Evolutionary conservation across 345 rosid genomes (phyloP).

Genomic region (Clarkia xantiana): DNA sequence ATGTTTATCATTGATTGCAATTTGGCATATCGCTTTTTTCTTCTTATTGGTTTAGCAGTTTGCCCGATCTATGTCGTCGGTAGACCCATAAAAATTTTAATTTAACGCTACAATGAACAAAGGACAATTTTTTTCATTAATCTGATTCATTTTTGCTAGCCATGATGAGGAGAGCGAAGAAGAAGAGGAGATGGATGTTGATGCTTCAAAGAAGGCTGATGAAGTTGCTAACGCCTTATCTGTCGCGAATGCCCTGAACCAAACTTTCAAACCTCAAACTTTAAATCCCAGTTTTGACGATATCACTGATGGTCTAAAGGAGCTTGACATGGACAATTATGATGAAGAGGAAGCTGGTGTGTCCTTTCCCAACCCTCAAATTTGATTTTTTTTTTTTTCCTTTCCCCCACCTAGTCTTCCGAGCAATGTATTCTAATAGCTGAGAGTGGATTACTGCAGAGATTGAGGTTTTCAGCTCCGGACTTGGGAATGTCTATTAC

Average conservation of each 20-base stretch:
- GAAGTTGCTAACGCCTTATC: too few species aligned
- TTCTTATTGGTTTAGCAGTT: too few species aligned
- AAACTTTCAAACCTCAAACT: too few species aligned
- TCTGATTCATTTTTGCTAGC: slow-evolving; percentile 13
- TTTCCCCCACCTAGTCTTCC: too few species aligned
- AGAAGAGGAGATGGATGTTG: slow-evolving; percentile 27
- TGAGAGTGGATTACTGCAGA: slow-evolving; percentile 30
- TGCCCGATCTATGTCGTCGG: too few species aligned
- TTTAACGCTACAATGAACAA: too few species aligned
- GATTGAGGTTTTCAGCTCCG: slow-evolving; percentile 54
- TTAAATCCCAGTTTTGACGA: too few species aligned
- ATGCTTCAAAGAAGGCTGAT: too few species aligned
- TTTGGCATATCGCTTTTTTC: too few species aligned
- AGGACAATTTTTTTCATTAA: not conserved
- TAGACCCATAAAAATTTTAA: too few species aligned
- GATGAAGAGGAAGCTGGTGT: slow-evolving; percentile 83
- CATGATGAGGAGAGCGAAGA: slow-evolving; percentile 33
- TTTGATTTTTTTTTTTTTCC: not conserved
- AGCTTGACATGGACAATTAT: slow-evolving; percentile 80
- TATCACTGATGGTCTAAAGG: slow-evolving; percentile 56
- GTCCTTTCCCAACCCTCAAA: not conserved
- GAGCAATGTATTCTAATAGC: not conserved
- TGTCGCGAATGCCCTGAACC: too few species aligned
- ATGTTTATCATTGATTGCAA: slow-evolving; percentile 3
- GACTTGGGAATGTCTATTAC: slow-evolving; percentile 66